Percentiles rank a stretch among this genome's conserved stretches.
Conservation (phyloP, 2,329 filamentous ascomycete genomes). For the Pseudocercospora crystallina region DNA sequence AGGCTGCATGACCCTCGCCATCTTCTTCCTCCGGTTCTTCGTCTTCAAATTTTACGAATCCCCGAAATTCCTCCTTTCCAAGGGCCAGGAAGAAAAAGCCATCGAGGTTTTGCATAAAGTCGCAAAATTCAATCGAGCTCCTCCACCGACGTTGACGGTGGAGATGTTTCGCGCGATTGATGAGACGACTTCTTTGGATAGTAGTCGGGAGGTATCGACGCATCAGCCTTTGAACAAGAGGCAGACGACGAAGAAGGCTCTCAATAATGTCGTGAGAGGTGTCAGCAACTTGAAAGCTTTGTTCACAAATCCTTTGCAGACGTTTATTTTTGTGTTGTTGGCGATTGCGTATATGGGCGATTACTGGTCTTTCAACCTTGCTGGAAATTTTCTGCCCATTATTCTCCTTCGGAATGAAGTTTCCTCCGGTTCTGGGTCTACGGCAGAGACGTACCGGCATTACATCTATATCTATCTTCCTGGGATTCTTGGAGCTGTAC, state of each 20-base stretch:
- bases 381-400: slow-evolving; percentile 49
- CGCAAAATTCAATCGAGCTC: slow-evolving; percentile 43
- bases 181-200: slow-evolving; percentile 24
- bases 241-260: slow-evolving; percentile 8
- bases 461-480: slow-evolving; percentile 58
- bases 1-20: slow-evolving; percentile 40
- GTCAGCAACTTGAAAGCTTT: slow-evolving; percentile 33
- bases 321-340: slow-evolving; percentile 48
- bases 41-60: slow-evolving; percentile 59
- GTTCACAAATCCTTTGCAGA: slow-evolving; percentile 45
- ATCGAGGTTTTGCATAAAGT: slow-evolving; percentile 47
- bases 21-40: slow-evolving; percentile 56
- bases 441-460: slow-evolving; percentile 49
- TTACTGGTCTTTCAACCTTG: slow-evolving; percentile 53
- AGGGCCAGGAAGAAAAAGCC: slow-evolving; percentile 54
- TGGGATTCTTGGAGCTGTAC: slow-evolving; percentile 53
- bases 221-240: neutral
- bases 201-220: neutral
- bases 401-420: slow-evolving; percentile 43
- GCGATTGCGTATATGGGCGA: slow-evolving; percentile 55
- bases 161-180: slow-evolving; percentile 23
- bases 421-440: neutral
- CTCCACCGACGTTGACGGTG: slow-evolving; percentile 38
- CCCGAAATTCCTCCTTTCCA: slow-evolving; percentile 59
- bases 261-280: slow-evolving; percentile 35